Evolutionary conservation across 2,329 filamentous ascomycete species (phyloP).

Genomic region (Aspergillus latus): DNA sequence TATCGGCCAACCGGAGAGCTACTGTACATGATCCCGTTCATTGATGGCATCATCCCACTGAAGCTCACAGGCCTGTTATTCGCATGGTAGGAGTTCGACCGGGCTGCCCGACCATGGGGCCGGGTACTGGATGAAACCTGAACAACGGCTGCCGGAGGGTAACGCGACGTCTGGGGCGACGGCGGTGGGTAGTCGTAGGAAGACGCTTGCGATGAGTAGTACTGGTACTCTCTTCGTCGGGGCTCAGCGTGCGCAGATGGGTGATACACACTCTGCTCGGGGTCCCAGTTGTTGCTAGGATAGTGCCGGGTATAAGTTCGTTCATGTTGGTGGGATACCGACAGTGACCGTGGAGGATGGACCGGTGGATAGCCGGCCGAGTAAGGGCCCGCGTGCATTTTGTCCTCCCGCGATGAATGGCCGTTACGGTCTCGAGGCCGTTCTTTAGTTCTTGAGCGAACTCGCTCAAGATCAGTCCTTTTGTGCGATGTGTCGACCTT

Average conservation of each 20-base stretch:
- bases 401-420: constrained; percentile 33
- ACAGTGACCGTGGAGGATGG: constrained; percentile 33
- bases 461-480: constrained; percentile 28
- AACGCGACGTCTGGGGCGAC: constrained; percentile 32
- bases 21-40: constrained; percentile 30
- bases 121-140: constrained; percentile 28
- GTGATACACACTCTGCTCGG: constrained; percentile 37
- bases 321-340: constrained; percentile 37
- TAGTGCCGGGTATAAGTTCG: constrained; percentile 31
- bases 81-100: constrained; percentile 39
- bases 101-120: constrained; percentile 28
- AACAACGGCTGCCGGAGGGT: constrained; percentile 28
- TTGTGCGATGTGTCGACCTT: constrained; percentile 39
- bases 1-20: constrained; percentile 31
- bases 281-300: constrained; percentile 37
- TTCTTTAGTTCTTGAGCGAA: constrained; percentile 33
- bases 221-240: constrained; percentile 33
- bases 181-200: constrained; percentile 35
- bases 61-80: constrained; percentile 40
- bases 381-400: constrained; percentile 37
- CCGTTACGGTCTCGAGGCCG: constrained; percentile 32
- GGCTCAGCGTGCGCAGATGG: constrained; percentile 30
- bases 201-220: constrained; percentile 29
- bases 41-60: constrained; percentile 32
- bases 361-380: constrained; percentile 31